These are phyloP conservation scores for Exophiala oligosperma DNA, from an alignment of 2,329 filamentous ascomycete species.

Conservation along the genomic window DNA sequence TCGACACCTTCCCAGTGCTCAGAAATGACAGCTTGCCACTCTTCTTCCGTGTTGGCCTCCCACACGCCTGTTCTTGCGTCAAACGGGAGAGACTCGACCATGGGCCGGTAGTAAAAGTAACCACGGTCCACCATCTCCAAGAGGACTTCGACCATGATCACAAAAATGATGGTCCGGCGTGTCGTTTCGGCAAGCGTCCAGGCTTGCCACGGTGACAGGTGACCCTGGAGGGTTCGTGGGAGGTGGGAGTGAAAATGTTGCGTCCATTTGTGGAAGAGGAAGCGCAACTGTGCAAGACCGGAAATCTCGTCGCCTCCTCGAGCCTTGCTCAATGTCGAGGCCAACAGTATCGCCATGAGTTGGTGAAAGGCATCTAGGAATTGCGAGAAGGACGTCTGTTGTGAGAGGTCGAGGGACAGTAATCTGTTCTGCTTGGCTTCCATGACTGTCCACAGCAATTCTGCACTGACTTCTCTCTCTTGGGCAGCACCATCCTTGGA, in stretches of 20 bases:
- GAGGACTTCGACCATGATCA: constrained; percentile 16
- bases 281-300: constrained; percentile 1
- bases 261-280: constrained; percentile 14
- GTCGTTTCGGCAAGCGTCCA: constrained; percentile 24
- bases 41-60: constrained; percentile 23
- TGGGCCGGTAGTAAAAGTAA: constrained; percentile 22
- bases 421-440: not conserved
- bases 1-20: constrained; percentile 11
- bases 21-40: constrained; percentile 18
- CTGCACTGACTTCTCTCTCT: too few relatives aligned
- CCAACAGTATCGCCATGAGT: constrained; percentile 15
- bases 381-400: constrained; percentile 5
- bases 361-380: constrained; percentile 19
- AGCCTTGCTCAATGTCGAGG: constrained; percentile 6
- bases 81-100: constrained; percentile 25
- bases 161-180: constrained; percentile 22
- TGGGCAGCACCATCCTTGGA: too few relatives aligned
- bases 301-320: not conserved
- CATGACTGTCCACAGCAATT: not conserved
- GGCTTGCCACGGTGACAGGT: constrained; percentile 23
- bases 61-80: constrained; percentile 26
- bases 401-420: constrained; percentile 4
- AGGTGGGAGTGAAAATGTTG: constrained; percentile 14
- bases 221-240: constrained; percentile 11
- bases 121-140: constrained; percentile 16